phyloP scores from a whole-genome alignment of 2,329 filamentous ascomycete genomes.

The Pseudogymnoascus sp. region DNA sequence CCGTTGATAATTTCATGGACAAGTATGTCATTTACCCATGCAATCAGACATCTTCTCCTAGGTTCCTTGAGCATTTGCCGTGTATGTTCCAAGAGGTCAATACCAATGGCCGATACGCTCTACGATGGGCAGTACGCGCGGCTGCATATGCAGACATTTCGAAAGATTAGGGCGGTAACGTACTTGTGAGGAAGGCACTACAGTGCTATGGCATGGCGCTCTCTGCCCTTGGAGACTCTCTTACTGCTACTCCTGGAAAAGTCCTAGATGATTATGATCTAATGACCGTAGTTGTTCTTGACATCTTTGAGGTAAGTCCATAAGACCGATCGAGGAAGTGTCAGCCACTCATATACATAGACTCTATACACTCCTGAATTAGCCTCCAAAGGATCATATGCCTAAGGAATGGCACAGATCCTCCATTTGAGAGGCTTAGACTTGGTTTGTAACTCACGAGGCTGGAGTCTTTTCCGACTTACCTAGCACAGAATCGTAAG shows the following conservation, averaged over 20 bases:
- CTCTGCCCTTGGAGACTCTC: conserved; percentile 26
- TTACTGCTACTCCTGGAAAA: conserved; percentile 25
- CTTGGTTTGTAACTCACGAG: conserved; percentile 29
- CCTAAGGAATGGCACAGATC: conserved; percentile 35
- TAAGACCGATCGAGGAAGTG: background rate
- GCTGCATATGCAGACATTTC: conserved; percentile 30
- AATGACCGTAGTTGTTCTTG: conserved; percentile 34
- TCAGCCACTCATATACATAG: conserved; percentile 17
- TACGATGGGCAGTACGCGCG: conserved; percentile 33
- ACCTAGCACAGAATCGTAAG: conserved; percentile 30
- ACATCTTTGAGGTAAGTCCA: conserved; percentile 32
- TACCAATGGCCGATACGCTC: conserved; percentile 28
- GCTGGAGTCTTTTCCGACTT: conserved; percentile 34
- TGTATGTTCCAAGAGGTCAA: conserved; percentile 33
- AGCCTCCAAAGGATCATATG: conserved; percentile 25
- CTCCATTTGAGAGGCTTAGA: conserved; percentile 30
- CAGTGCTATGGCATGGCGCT: conserved; percentile 32
- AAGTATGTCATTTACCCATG: conserved; percentile 34
- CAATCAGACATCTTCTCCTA: conserved; percentile 29
- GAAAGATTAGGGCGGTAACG: conserved; percentile 18
- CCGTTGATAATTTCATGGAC: conserved; percentile 29
- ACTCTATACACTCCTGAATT: conserved; percentile 27
- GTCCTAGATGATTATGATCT: conserved; percentile 33
- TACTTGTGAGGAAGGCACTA: conserved; percentile 24
- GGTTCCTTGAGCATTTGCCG: conserved; percentile 34